A percentile compares a stretch with the other conserved stretches of the same genome.
phyloP scores from a whole-genome alignment of 2,329 filamentous ascomycete species.

The Sporothrix humicola region DNA sequence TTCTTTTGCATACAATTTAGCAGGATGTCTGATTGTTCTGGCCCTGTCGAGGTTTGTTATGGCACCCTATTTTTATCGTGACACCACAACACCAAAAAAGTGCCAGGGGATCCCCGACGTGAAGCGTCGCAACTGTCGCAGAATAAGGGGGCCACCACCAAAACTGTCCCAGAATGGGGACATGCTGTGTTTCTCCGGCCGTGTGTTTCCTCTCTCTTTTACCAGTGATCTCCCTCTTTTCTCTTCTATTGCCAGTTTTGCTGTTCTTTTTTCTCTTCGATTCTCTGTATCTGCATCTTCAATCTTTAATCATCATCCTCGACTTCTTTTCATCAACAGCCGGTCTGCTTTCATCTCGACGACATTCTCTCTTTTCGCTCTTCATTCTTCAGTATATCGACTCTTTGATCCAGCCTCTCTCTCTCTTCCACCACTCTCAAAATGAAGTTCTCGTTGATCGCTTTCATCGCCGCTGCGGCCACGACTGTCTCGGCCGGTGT shows the following conservation, averaged over 20 bases:
- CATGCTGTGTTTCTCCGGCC: background rate
- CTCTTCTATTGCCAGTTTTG: background rate
- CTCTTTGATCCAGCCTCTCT: background rate
- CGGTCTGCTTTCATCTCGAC: constrained; percentile 7
- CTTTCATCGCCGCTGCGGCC: constrained; percentile 52
- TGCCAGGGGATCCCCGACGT: constrained; percentile 28
- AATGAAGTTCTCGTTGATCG: constrained; percentile 50
- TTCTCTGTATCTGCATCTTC: background rate
- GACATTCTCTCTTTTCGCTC: background rate
- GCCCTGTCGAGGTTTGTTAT: background rate
- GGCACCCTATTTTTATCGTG: constrained; percentile 17
- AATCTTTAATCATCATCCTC: background rate
- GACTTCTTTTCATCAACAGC: constrained; percentile 19
- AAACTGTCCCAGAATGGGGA: no score
- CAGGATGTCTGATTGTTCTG: background rate
- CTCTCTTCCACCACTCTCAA: constrained; percentile 36
- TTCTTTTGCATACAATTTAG: background rate
- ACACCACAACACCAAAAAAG: background rate
- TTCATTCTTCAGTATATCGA: background rate
- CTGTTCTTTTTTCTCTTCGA: background rate
- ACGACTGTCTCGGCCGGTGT: constrained; percentile 59
- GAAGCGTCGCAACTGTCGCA: constrained; percentile 28
- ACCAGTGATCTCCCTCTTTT: background rate
- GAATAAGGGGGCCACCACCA: constrained; percentile 16
- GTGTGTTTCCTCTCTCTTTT: constrained; percentile 15